Conservation (phyloP, 768 basidiomycete genomes). For the Pisolithus marmoratus region DNA sequence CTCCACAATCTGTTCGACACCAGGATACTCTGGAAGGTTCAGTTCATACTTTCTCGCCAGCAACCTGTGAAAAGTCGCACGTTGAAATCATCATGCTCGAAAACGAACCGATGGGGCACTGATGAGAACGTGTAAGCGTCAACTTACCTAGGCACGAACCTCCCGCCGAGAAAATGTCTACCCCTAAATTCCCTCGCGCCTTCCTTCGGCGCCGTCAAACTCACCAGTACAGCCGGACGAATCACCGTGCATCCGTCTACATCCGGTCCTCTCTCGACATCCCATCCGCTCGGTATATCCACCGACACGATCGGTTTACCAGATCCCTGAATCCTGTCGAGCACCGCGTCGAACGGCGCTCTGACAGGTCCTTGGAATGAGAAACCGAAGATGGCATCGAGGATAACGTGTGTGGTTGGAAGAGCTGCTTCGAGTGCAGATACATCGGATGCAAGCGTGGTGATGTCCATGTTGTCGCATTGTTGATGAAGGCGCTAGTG, state of each 20-base stretch:
- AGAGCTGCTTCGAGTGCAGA: conserved; percentile 48
- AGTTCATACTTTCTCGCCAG: conserved; percentile 71
- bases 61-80: conserved; percentile 35
- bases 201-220: conserved; percentile 90
- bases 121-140: neutral
- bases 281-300: conserved; percentile 97
- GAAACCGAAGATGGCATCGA: conserved; percentile 98
- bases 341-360: conserved; percentile 75
- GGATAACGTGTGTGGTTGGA: conserved; percentile 65
- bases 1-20: conserved; percentile 80
- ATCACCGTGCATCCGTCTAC: conserved; percentile 44
- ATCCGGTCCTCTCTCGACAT: conserved; percentile 74
- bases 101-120: neutral
- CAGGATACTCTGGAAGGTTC: conserved; percentile 79
- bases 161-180: conserved; percentile 87
- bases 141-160: conserved; percentile 84
- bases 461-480: conserved; percentile 85
- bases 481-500: conserved; percentile 73
- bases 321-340: conserved; percentile 59
- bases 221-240: conserved; percentile 75
- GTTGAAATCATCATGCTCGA: neutral
- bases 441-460: conserved; percentile 50
- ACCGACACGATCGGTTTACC: conserved; percentile 84
- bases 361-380: conserved; percentile 92
- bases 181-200: conserved; percentile 77